Percentiles rank a stretch among this genome's conserved stretches.
phyloP scores from a whole-genome alignment of 1,284 basidiomycete genomes.

The Takashimella koratensis region DNA sequence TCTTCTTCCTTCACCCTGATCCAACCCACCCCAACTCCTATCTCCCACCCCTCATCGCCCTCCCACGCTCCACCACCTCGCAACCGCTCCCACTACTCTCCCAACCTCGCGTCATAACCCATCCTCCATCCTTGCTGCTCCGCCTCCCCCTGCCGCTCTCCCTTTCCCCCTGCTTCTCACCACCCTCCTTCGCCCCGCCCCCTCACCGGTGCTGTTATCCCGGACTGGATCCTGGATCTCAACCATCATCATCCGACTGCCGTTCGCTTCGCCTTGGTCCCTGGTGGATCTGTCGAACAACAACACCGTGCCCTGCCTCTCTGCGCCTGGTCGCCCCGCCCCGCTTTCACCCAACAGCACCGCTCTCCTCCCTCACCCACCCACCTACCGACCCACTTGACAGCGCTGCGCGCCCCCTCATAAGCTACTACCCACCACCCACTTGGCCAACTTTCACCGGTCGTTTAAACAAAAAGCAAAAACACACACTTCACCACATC shows the following conservation, averaged over 20 bases:
- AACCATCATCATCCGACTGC: too few species aligned
- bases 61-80: too few species aligned
- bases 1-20: neutral
- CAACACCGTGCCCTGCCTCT: neutral
- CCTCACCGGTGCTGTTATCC: too few species aligned
- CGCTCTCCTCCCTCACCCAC: neutral
- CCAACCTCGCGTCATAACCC: too few species aligned
- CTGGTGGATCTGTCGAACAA: neutral
- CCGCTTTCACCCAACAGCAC: neutral
- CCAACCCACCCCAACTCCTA: too few species aligned
- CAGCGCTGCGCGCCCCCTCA: neutral
- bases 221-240: too few species aligned
- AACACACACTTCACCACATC: neutral
- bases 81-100: too few species aligned
- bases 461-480: conserved; percentile 7
- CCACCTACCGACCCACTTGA: neutral
- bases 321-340: neutral
- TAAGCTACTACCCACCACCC: neutral
- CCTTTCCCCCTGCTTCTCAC: too few species aligned
- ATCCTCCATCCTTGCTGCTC: too few species aligned
- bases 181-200: too few species aligned
- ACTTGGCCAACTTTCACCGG: conserved; percentile 26
- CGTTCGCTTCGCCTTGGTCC: neutral
- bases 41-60: too few species aligned
- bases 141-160: too few species aligned